Percentiles rank a stretch among this genome's conserved stretches.
phyloP scores from a whole-genome alignment of 768 basidiomycete species.

The Pulveroboletus sp. region DNA sequence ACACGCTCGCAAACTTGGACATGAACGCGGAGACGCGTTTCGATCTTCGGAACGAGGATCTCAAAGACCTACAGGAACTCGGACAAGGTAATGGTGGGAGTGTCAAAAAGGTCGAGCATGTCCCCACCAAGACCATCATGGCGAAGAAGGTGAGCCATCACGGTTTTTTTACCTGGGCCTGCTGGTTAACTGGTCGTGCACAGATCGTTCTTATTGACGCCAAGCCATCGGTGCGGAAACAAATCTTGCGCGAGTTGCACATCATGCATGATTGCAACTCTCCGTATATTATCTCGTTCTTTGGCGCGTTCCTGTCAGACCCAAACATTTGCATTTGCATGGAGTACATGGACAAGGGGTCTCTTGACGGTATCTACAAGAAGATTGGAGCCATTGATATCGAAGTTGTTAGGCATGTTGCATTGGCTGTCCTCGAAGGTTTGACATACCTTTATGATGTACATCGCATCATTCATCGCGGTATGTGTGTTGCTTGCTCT shows the following conservation, averaged over 20 bases:
- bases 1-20: conserved; percentile 83
- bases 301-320: conserved; percentile 93
- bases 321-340: conserved; percentile 99
- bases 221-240: conserved; percentile 93
- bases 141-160: conserved; percentile 83
- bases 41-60: conserved; percentile 84
- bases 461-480: conserved; percentile 97
- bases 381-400: conserved; percentile 92
- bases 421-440: conserved; percentile 92
- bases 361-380: conserved; percentile 94
- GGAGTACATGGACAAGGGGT: conserved; percentile 95
- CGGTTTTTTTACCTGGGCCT: not conserved
- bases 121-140: conserved; percentile 90
- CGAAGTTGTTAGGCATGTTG: conserved; percentile 89
- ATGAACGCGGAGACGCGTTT: conserved; percentile 83
- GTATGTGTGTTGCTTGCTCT: conserved; percentile 45
- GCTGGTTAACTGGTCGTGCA: not conserved
- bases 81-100: conserved; percentile 98
- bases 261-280: conserved; percentile 99
- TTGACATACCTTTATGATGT: conserved; percentile 96
- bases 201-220: conserved; percentile 96
- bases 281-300: conserved; percentile 93
- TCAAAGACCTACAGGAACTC: conserved; percentile 86
- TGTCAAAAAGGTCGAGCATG: conserved; percentile 93
- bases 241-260: conserved; percentile 95